Conservation (phyloP, 2,329 filamentous ascomycete species). For the Paecilomyces fulvus region DNA sequence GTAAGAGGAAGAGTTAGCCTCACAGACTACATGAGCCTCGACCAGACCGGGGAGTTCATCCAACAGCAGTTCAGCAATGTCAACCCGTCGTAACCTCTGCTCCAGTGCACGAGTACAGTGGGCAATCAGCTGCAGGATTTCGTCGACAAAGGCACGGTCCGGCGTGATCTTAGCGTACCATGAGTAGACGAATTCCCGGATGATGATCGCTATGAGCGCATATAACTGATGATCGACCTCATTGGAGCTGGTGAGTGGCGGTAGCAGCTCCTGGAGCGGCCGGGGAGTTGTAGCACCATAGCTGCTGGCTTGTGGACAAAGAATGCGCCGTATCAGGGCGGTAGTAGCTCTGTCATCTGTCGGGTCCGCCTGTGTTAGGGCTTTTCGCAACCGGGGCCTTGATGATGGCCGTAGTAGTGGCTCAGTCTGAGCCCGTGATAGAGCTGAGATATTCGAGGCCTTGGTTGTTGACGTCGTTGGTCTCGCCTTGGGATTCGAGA, state of each 20-base stretch:
- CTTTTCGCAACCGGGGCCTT: constrained; percentile 18
- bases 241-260: constrained; percentile 87
- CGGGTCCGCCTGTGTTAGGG: constrained; percentile 29
- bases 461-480: constrained; percentile 25
- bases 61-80: constrained; percentile 72
- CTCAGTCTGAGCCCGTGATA: constrained; percentile 20
- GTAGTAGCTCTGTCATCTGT: constrained; percentile 71
- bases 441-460: constrained; percentile 17
- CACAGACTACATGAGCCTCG: constrained; percentile 72
- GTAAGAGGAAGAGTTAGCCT: constrained; percentile 12
- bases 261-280: constrained; percentile 73
- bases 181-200: constrained; percentile 80
- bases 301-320: constrained; percentile 58
- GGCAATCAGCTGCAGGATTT: constrained; percentile 82
- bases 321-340: constrained; percentile 69
- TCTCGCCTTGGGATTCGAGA: constrained; percentile 28
- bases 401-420: constrained; percentile 22
- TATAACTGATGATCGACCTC: constrained; percentile 91
- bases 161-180: constrained; percentile 94
- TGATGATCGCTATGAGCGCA: constrained; percentile 78
- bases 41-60: constrained; percentile 82
- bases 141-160: constrained; percentile 78
- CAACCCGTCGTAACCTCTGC: constrained; percentile 71
- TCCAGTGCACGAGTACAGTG: constrained; percentile 85
- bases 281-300: constrained; percentile 47